Evolutionary conservation across 495 filamentous ascomycete genomes (phyloP).

Genomic region (Penicillium samsonianum): DNA sequence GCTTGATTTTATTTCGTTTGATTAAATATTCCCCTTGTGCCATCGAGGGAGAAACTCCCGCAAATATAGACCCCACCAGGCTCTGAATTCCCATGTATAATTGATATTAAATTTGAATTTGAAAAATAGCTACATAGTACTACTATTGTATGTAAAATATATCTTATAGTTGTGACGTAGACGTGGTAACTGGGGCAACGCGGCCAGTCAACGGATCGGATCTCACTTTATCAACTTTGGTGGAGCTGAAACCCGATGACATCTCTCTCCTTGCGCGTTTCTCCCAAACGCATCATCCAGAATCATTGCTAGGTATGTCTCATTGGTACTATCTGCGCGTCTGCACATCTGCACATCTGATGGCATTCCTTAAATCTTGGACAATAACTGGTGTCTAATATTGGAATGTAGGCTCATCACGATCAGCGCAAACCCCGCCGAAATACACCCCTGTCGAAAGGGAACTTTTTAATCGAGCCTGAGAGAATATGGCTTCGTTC

Average conservation of each 20-base stretch:
- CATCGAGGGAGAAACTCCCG: constrained; percentile 4
- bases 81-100: constrained; percentile 6
- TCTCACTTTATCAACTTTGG: constrained; percentile 15
- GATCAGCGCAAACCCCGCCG: constrained; percentile 27
- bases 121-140: no score
- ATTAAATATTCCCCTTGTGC: constrained; percentile 23
- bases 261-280: constrained; percentile 16
- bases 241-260: constrained; percentile 24
- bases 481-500: constrained; percentile 60
- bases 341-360: neutral
- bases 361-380: neutral
- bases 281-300: constrained; percentile 8
- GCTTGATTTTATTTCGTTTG: constrained; percentile 16
- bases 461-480: constrained; percentile 3
- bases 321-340: neutral
- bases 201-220: constrained; percentile 1
- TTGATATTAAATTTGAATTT: constrained; percentile 2
- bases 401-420: constrained; percentile 33
- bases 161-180: neutral
- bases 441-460: constrained; percentile 16
- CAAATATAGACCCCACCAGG: neutral
- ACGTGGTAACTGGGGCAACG: constrained; percentile 29
- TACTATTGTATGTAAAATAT: neutral
- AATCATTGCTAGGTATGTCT: neutral
- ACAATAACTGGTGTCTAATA: constrained; percentile 7